phyloP scores from a whole-genome alignment of 306 rosid genomes.

The Cicer chorassanicum region DNA sequence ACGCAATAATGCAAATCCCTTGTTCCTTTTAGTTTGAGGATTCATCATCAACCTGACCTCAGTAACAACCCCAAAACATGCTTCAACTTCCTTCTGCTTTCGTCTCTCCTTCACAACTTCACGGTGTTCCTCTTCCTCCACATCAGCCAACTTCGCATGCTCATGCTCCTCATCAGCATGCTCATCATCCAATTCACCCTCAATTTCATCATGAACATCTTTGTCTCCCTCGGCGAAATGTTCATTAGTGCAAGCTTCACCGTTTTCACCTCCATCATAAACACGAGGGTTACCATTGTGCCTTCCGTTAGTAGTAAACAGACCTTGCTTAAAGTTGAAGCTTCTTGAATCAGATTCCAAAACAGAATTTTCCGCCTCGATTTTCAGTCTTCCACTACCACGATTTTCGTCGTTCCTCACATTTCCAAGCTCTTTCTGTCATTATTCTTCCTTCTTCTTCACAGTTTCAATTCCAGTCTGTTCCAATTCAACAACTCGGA shows the following conservation, averaged over 20 bases:
- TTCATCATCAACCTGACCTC: constrained; percentile 98
- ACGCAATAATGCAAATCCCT: constrained; percentile 98
- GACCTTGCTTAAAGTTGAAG: constrained; percentile 65
- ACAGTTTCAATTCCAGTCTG: too few relatives aligned
- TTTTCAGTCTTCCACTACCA: constrained; percentile 64
- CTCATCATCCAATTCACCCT: constrained; percentile 76
- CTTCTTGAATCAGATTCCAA: constrained; percentile 93
- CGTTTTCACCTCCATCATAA: constrained; percentile 60
- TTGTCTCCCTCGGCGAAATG: constrained; percentile 63
- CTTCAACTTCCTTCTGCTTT: constrained; percentile 90
- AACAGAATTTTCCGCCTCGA: constrained; percentile 75
- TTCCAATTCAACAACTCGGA: too few relatives aligned
- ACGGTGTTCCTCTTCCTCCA: constrained; percentile 82
- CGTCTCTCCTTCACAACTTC: constrained; percentile 89
- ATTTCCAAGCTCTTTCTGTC: too few relatives aligned
- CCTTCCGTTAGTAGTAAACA: constrained; percentile 59
- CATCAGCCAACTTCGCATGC: constrained; percentile 66
- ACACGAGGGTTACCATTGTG: constrained; percentile 56
- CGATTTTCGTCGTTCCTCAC: too few relatives aligned
- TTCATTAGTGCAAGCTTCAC: constrained; percentile 62
- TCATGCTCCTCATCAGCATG: constrained; percentile 65
- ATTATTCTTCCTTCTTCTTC: too few relatives aligned
- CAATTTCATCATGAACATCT: constrained; percentile 65
- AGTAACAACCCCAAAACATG: constrained; percentile 92
- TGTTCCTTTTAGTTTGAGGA: constrained; percentile 89